These are phyloP conservation scores for Wickerhamiella siamensis DNA, from an alignment of 805 yeast genomes.

Conservation along the genomic window DNA sequence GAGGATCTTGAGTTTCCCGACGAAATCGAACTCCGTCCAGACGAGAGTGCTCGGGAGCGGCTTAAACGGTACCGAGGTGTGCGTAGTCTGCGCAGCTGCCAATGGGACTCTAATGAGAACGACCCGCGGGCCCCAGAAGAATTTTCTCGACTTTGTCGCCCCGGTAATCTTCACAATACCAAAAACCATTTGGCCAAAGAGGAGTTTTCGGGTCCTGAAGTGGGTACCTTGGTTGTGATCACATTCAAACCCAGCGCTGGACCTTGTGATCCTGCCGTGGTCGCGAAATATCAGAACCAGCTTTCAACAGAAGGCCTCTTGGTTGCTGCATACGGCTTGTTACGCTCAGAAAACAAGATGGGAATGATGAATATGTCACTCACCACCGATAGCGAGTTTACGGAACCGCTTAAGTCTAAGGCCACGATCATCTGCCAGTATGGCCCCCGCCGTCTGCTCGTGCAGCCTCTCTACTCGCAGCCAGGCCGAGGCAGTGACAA, in stretches of 20 bases:
- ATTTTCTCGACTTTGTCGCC: conserved; percentile 61
- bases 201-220: conserved; percentile 23
- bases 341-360: conserved; percentile 75
- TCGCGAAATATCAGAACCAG: background rate
- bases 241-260: conserved; percentile 25
- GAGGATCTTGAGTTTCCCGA: conserved; percentile 93
- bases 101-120: conserved; percentile 77
- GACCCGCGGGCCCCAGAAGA: conserved; percentile 65
- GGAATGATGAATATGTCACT: conserved; percentile 72
- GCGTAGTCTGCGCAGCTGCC: conserved; percentile 61
- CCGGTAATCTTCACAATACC: conserved; percentile 65
- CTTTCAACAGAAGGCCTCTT: conserved; percentile 16
- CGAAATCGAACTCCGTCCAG: conserved; percentile 74
- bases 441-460: conserved; percentile 78
- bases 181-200: conserved; percentile 51
- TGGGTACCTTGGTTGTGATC: conserved; percentile 54
- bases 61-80: conserved; percentile 74
- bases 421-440: conserved; percentile 75
- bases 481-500: conserved; percentile 56
- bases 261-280: conserved; percentile 3
- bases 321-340: conserved; percentile 51
- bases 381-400: conserved; percentile 81
- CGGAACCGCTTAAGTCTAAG: conserved; percentile 71
- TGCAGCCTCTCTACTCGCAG: conserved; percentile 72
- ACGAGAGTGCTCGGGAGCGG: conserved; percentile 61